These are phyloP conservation scores for Allomyces macrogynus DNA, from an alignment of 192 early-diverging fungal genomes.

Conservation along the genomic window DNA sequence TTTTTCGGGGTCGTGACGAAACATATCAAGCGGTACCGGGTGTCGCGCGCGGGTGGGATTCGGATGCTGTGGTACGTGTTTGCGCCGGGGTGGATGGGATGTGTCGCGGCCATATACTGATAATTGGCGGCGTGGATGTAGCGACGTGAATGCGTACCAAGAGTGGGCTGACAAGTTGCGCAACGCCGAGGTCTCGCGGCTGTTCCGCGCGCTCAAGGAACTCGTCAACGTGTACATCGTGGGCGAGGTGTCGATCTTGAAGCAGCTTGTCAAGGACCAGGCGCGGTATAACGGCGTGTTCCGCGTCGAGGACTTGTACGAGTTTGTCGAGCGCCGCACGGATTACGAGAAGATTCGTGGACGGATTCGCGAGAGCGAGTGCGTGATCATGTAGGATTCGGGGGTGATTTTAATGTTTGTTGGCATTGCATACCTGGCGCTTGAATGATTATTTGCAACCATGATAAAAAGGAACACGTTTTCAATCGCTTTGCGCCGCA, in stretches of 20 bases:
- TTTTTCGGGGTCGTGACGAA: slow-evolving; percentile 71
- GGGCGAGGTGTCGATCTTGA: slow-evolving; percentile 44
- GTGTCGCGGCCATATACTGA: too few relatives aligned
- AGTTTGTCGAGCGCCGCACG: slow-evolving; percentile 50
- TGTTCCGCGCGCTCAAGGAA: slow-evolving; percentile 59
- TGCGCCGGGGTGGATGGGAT: background rate
- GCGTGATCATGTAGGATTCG: background rate
- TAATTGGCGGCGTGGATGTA: slow-evolving; percentile 2
- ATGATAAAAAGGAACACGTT: too few relatives aligned
- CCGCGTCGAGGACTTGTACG: slow-evolving; percentile 60
- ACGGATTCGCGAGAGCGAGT: slow-evolving; percentile 33
- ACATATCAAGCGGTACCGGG: slow-evolving; percentile 57
- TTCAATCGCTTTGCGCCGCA: too few relatives aligned
- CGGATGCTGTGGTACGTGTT: slow-evolving; percentile 52
- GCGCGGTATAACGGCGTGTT: slow-evolving; percentile 51
- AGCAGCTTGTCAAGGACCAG: slow-evolving; percentile 54
- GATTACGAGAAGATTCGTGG: slow-evolving; percentile 61
- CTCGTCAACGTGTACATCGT: slow-evolving; percentile 66
- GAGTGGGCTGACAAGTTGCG: slow-evolving; percentile 42
- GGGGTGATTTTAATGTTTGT: too few relatives aligned
- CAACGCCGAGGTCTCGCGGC: slow-evolving; percentile 39
- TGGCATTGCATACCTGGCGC: too few relatives aligned
- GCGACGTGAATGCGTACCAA: slow-evolving; percentile 65
- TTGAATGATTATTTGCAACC: too few relatives aligned
- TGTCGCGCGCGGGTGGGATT: slow-evolving; percentile 67